Conservation (phyloP, 2,329 filamentous ascomycete species). For the Aspergillus ibericus region DNA sequence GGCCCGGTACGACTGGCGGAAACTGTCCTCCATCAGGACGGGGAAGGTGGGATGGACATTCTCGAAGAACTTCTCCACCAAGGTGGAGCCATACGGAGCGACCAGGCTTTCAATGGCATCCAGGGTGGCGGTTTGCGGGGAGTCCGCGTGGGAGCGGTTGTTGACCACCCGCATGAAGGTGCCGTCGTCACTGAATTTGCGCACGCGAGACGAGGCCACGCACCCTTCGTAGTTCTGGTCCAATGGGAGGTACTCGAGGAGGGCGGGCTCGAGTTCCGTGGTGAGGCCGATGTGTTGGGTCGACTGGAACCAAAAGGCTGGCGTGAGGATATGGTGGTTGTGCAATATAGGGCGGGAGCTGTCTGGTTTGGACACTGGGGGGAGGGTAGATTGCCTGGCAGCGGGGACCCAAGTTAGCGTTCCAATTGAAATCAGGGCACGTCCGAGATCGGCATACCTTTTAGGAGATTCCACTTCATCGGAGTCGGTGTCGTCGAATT, state of each 20-base stretch:
- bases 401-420: slow-evolving; percentile 18
- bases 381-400: slow-evolving; percentile 28
- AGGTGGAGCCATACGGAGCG: slow-evolving; percentile 43
- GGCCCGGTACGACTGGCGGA: slow-evolving; percentile 46
- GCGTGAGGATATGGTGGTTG: slow-evolving; percentile 25
- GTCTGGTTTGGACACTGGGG: slow-evolving; percentile 22
- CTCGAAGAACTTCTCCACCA: slow-evolving; percentile 48
- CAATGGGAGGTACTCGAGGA: slow-evolving; percentile 42
- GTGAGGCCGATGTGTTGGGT: slow-evolving; percentile 46
- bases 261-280: slow-evolving; percentile 42
- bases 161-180: slow-evolving; percentile 44
- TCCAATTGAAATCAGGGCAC: slow-evolving; percentile 15
- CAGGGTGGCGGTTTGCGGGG: slow-evolving; percentile 35
- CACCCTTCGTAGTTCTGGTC: slow-evolving; percentile 43
- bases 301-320: slow-evolving; percentile 37
- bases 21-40: slow-evolving; percentile 43
- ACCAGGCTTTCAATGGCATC: slow-evolving; percentile 46
- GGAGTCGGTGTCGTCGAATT: slow-evolving; percentile 34
- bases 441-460: slow-evolving; percentile 37
- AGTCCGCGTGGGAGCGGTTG: slow-evolving; percentile 30
- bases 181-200: slow-evolving; percentile 40
- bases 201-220: slow-evolving; percentile 38
- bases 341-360: slow-evolving; percentile 19
- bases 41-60: slow-evolving; percentile 46
- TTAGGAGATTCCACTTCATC: slow-evolving; percentile 35